These are phyloP conservation scores for Musa itinerans DNA, from an alignment of 176 grass and related monocot genomes.

Conservation along the genomic window DNA sequence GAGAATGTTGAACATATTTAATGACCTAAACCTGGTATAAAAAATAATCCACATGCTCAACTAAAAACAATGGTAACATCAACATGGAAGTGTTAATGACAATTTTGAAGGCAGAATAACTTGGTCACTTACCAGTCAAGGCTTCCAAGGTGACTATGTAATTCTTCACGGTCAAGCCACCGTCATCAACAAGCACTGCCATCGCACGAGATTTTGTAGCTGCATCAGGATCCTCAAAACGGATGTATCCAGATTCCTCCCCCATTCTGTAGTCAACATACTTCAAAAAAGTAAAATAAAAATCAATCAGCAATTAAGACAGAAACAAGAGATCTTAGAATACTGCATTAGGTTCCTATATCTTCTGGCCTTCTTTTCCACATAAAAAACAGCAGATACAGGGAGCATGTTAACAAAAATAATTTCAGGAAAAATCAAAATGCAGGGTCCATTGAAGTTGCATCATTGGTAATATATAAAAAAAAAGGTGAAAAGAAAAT, in stretches of 20 bases:
- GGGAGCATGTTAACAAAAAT: background rate
- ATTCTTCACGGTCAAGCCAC: constrained; percentile 66
- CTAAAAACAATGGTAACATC: background rate
- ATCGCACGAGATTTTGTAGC: constrained; percentile 69
- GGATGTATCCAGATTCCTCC: constrained; percentile 66
- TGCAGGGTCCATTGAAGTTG: no score
- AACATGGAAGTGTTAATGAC: background rate
- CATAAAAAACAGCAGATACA: background rate
- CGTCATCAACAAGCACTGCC: constrained; percentile 63
- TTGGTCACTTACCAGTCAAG: constrained; percentile 45
- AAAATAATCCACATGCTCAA: background rate
- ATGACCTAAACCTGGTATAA: no score
- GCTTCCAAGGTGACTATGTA: constrained; percentile 65
- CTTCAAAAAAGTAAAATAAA: constrained; percentile 29
- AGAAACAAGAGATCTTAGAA: no score
- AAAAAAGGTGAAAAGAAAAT: background rate
- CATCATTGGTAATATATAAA: background rate
- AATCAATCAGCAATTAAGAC: background rate
- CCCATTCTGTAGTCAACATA: constrained; percentile 81
- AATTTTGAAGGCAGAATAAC: background rate
- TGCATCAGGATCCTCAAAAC: constrained; percentile 63
- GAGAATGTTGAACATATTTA: no score
- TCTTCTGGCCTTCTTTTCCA: no score
- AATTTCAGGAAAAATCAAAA: background rate
- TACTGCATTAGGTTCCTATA: no score